Evolutionary conservation across 257 asterid species (phyloP).

Genomic region (Solanum medicagineum): DNA sequence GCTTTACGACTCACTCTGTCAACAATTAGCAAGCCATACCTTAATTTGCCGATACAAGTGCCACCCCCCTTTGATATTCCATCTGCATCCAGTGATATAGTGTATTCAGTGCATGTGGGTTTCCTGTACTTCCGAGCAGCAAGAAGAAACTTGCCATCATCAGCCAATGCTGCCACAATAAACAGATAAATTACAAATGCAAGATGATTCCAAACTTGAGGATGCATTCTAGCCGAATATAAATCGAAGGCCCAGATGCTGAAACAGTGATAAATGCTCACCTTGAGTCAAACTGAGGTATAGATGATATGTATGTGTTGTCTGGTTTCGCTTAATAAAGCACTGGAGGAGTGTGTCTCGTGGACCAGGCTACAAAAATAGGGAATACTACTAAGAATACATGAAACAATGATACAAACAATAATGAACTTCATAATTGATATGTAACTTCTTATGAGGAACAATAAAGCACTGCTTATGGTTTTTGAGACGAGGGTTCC

Average conservation of each 20-base stretch:
- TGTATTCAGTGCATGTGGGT: slow-evolving; percentile 73
- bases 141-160: slow-evolving; percentile 90
- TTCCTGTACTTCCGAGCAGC: slow-evolving; percentile 81
- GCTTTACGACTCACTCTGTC: background rate
- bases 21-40: slow-evolving; percentile 25
- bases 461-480: background rate
- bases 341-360: slow-evolving; percentile 70
- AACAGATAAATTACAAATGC: slow-evolving; percentile 5
- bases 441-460: background rate
- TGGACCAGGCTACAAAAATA: slow-evolving; percentile 82
- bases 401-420: background rate
- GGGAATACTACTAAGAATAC: background rate
- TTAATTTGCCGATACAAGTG: slow-evolving; percentile 63
- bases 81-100: slow-evolving; percentile 57
- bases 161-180: slow-evolving; percentile 59
- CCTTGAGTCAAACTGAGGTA: slow-evolving; percentile 73
- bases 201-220: background rate
- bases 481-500: too few relatives aligned
- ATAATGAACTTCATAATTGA: background rate
- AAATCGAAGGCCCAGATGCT: background rate
- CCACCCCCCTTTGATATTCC: slow-evolving; percentile 48
- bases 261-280: slow-evolving; percentile 1
- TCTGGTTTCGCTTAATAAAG: slow-evolving; percentile 67
- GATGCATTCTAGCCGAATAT: background rate
- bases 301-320: slow-evolving; percentile 58